Evolutionary conservation across 78 protist species (phyloP).

Genomic region (Chrysochromulina tobinii): DNA sequence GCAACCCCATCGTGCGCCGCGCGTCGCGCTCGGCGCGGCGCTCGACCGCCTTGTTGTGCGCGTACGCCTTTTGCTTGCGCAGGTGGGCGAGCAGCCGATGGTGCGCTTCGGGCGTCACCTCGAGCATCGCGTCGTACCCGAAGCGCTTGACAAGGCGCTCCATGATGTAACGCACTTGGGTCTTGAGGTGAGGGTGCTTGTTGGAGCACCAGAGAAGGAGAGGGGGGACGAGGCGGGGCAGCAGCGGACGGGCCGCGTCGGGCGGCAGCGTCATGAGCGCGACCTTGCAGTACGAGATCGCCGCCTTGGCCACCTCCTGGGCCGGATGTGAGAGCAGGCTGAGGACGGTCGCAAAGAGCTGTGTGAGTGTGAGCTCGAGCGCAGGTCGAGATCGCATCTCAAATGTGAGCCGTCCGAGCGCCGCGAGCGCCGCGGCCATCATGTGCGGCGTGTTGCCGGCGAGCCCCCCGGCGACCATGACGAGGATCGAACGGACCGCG

Average conservation of each 20-base stretch:
- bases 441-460: neutral
- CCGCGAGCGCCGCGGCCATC: neutral
- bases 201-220: neutral
- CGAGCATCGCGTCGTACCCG: neutral
- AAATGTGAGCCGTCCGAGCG: neutral
- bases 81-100: neutral
- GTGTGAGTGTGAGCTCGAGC: neutral
- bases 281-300: neutral
- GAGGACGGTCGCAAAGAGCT: neutral
- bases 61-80: constrained; percentile 11
- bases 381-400: neutral
- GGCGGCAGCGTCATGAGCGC: neutral
- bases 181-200: constrained; percentile 19
- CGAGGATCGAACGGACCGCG: neutral
- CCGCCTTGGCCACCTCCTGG: neutral
- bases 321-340: neutral
- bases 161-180: neutral
- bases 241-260: neutral
- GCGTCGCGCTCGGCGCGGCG: neutral
- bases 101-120: neutral
- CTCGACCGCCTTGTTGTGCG: neutral
- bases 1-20: neutral
- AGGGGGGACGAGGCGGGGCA: neutral
- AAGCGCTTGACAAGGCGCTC: constrained; percentile 7
- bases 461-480: neutral